Evolutionary conservation across 2,329 filamentous ascomycete species (phyloP).

Genomic region (Cladosporium sp.): DNA sequence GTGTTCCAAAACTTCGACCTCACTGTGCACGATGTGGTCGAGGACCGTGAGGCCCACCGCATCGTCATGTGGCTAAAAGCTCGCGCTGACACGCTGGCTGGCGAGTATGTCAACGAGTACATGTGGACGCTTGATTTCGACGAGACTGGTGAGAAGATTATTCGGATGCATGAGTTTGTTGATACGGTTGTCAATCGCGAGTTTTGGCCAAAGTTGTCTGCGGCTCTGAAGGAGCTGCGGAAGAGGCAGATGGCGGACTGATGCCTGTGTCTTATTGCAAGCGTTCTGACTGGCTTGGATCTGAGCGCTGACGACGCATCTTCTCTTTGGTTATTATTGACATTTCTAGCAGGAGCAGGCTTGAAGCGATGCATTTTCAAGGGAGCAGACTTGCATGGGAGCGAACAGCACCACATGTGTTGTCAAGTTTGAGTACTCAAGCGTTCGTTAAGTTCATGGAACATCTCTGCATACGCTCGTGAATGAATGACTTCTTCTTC

Average conservation of each 20-base stretch:
- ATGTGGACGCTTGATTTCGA: slow-evolving; percentile 22
- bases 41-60: slow-evolving; percentile 24
- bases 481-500: too few species aligned
- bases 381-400: too few species aligned
- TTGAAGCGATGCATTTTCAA: too few species aligned
- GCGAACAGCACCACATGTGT: too few species aligned
- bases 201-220: slow-evolving; percentile 20
- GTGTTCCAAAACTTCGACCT: slow-evolving; percentile 32
- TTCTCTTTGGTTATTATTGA: too few species aligned
- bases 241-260: neutral
- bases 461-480: too few species aligned
- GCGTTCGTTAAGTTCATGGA: too few species aligned
- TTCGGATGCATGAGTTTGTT: slow-evolving; percentile 18
- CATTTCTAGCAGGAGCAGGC: too few species aligned
- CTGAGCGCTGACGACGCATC: too few species aligned
- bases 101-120: slow-evolving; percentile 21
- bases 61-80: slow-evolving; percentile 34
- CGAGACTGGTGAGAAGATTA: slow-evolving; percentile 15
- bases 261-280: too few species aligned
- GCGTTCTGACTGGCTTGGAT: too few species aligned
- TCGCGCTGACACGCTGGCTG: slow-evolving; percentile 27
- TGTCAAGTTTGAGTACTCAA: too few species aligned
- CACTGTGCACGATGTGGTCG: slow-evolving; percentile 29
- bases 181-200: slow-evolving; percentile 18
- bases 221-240: slow-evolving; percentile 14